A percentile compares a stretch with the other conserved stretches of the same genome.
Conservation (phyloP, 2,329 filamentous ascomycete species). For the Verticillium zaregamsianum region DNA sequence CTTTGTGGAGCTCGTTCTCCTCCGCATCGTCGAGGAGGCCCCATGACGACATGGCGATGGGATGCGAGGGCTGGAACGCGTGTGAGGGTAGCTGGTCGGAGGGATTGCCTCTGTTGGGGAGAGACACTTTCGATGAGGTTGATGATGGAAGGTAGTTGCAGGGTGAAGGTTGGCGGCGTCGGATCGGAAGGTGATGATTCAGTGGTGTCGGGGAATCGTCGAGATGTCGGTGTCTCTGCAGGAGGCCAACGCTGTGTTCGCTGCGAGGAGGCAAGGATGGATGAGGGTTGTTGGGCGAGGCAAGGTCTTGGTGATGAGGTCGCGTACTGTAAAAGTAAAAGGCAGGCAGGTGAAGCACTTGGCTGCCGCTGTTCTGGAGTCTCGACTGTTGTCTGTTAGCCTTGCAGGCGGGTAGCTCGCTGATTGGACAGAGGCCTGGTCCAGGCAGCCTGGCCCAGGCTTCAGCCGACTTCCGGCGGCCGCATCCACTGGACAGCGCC, state of each 20-base stretch:
- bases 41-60: conserved; percentile 44
- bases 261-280: too few species aligned
- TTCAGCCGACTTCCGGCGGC: background rate
- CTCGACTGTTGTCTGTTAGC: background rate
- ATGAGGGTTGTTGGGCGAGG: background rate
- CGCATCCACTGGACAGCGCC: too few species aligned
- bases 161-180: background rate
- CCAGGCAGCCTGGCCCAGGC: background rate
- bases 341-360: background rate
- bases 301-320: background rate
- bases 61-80: too few species aligned
- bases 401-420: background rate
- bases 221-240: too few species aligned
- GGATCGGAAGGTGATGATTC: background rate
- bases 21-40: conserved; percentile 69
- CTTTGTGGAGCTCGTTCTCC: conserved; percentile 82
- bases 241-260: too few species aligned
- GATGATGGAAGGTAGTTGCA: too few species aligned
- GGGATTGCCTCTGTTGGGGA: background rate
- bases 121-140: background rate
- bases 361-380: background rate
- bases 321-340: background rate
- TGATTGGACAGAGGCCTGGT: background rate
- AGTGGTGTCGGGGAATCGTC: too few species aligned
- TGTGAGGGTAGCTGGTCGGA: background rate